Base-by-base conservation (phyloP, 202 grass and related monocot species). In the Dendrocalamus latiflorus region DNA sequence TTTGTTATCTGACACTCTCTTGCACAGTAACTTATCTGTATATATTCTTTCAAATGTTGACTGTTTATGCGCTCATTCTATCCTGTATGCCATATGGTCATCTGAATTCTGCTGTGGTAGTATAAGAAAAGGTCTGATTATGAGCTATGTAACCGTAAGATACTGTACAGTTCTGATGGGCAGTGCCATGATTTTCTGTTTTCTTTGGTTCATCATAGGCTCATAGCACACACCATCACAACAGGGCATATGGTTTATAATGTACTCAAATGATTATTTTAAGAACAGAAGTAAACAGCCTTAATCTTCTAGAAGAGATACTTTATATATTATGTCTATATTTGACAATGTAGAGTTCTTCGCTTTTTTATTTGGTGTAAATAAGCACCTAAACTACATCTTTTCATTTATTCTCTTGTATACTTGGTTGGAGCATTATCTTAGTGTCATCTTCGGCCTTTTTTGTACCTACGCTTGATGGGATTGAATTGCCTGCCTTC, bases 1-100 rank as follows among this genome's bases (percentile, higher is more conserved):
- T n/a, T n/a, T n/a, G n/a, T 91, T 98, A 87, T 33, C 11, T 28
- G 45, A 47, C 60, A 54, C 39, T n/a, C 50, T 2, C 12, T 26
- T 77, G 11, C 9, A 6, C 9, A 50, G 21, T 33, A 28, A 21
- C 15, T 57, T 47, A 57, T 36, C 14, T 63, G 6, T 24, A 56
- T 10, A 25, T 65, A 30, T 67, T 76, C 36, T 44, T 86, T n/a
- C 5, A 4, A 48, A 81, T 80, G 16, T 9, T 63, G 36, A 44
- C 9, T 1, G 4, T 6, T 33, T 57, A 47, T 79, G 16, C 13
- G 12, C 61, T 77, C 28, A 28, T 5, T 69, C 14, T 75, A 54
- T 86, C 68, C 2, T 72, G 11, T 51, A 77, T 42, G 16, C 34
- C 36, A 34, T 84, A 9, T 78, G 64, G 45, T 41, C 50, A 26